phyloP scores from a whole-genome alignment of 768 basidiomycete genomes.

The Nidula microcarpa region DNA sequence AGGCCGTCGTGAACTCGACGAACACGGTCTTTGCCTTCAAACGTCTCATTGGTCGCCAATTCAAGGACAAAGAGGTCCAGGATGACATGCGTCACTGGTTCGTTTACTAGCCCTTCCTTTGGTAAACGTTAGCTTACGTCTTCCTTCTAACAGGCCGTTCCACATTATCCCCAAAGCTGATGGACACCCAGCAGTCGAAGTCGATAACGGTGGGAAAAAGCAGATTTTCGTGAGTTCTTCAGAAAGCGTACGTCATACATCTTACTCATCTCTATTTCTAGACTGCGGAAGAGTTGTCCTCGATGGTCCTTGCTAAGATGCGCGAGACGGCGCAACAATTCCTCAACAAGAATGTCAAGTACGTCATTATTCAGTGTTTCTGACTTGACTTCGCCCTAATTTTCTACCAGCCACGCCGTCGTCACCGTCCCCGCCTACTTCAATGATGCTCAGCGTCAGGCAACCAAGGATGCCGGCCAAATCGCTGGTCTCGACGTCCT shows the following conservation, averaged over 20 bases:
- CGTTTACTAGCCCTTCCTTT: conserved; percentile 6
- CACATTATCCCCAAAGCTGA: conserved; percentile 69
- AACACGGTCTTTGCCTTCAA: conserved; percentile 58
- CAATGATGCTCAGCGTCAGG: conserved; percentile 99
- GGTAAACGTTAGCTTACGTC: background rate
- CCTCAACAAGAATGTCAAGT: conserved; percentile 92
- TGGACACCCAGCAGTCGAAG: conserved; percentile 76
- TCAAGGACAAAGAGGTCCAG: conserved; percentile 90
- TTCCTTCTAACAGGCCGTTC: conserved; percentile 62
- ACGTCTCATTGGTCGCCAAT: conserved; percentile 92
- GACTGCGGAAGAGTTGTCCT: conserved; percentile 85
- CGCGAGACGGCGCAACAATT: conserved; percentile 93
- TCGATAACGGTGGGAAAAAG: conserved; percentile 82
- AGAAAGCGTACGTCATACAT: conserved; percentile 1
- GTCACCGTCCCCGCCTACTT: conserved; percentile 98
- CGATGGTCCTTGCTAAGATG: conserved; percentile 91
- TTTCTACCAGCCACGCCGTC: conserved; percentile 65
- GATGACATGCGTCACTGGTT: conserved; percentile 86
- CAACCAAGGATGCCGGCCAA: conserved; percentile 96
- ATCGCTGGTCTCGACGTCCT: conserved; percentile 97
- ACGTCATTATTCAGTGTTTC: conserved; percentile 33
- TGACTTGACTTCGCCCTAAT: background rate
- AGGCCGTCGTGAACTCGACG: background rate
- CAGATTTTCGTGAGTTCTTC: conserved; percentile 65
- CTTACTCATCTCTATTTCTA: conserved; percentile 25